phyloP scores from a whole-genome alignment of 148 eudicot species.

The Cornus suecica region DNA sequence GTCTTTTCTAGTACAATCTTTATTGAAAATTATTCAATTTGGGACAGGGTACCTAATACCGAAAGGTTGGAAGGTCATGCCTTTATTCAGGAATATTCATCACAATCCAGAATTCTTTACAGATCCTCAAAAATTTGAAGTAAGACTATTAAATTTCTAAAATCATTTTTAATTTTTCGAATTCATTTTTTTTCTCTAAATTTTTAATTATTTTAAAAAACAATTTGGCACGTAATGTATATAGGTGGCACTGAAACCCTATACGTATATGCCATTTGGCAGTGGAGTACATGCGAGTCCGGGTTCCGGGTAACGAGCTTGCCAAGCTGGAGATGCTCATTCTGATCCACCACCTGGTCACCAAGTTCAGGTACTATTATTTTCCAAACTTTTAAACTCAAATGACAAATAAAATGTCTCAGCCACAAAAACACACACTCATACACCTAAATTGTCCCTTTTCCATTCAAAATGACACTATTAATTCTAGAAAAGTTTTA shows the following conservation, averaged over 20 bases:
- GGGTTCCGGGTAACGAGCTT: background rate
- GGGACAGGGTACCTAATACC: constrained; percentile 56
- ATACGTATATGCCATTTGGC: background rate
- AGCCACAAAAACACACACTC: too few relatives aligned
- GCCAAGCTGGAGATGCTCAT: background rate
- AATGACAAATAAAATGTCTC: too few relatives aligned
- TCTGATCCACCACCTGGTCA: background rate
- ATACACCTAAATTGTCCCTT: too few relatives aligned
- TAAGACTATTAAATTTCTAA: too few relatives aligned
- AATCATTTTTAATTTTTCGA: too few relatives aligned
- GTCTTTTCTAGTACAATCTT: background rate
- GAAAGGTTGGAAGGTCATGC: constrained; percentile 75
- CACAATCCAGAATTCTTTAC: constrained; percentile 55
- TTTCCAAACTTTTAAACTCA: background rate
- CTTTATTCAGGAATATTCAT: constrained; percentile 65
- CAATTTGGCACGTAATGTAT: background rate
- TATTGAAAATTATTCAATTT: constrained; percentile 1
- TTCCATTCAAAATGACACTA: too few relatives aligned
- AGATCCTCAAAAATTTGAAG: constrained; percentile 51
- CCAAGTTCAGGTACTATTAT: background rate
- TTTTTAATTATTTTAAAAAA: background rate
- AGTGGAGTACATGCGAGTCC: background rate
- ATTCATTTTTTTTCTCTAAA: background rate
- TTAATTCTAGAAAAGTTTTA: too few relatives aligned
- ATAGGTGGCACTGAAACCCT: background rate